Base-by-base conservation (phyloP, 495 filamentous ascomycete species). In the Halenospora varia region DNA sequence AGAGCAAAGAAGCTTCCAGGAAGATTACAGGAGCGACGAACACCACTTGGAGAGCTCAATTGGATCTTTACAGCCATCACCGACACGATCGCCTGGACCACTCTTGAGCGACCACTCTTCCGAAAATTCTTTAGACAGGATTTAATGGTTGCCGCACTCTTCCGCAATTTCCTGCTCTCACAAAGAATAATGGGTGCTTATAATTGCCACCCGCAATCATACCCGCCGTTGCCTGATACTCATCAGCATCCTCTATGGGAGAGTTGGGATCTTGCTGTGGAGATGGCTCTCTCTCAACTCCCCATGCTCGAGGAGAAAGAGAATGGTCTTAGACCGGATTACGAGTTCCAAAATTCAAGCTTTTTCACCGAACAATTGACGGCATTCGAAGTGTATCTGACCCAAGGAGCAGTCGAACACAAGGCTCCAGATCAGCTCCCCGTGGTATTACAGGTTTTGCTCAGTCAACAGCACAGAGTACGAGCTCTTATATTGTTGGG, bases 1-100 rank as follows among this genome's bases (percentile, higher is more conserved):
- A 83, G 92, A 54, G 91, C 92, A 19, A 84, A 86, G 72, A 83
- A 85, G 62, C 80, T 93, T 8, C 90, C 90, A 1, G 94, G 94
- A 19, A 82, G 88, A 53, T 76, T 96, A 23, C 89, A 94, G 62
- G 94, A 99, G 66, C 83, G 94, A n/a, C 77, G 95, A 69, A 97
- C 93, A 42, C 95, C 94, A 0, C 81, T 97, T 41, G 94, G 94
- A 45, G 94, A 99, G 71, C 73, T 99, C 2, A 97, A 97, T 68
- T 99, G 94, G 94, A 99, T 99, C 20, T 96, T 99, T 63, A 99
- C 94, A 1, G 94, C 94, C 13, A 97, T 99, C 56, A 99, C 94
- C 1, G 94, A 99, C 69, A 97, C 94, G 0, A 99, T 99, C 66
- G 94, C 94, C 6, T 99, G 94, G 94, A 97, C 96, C 48, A 90